phyloP scores from a whole-genome alignment of 345 rosid species.

The Euclidium syriacum region DNA sequence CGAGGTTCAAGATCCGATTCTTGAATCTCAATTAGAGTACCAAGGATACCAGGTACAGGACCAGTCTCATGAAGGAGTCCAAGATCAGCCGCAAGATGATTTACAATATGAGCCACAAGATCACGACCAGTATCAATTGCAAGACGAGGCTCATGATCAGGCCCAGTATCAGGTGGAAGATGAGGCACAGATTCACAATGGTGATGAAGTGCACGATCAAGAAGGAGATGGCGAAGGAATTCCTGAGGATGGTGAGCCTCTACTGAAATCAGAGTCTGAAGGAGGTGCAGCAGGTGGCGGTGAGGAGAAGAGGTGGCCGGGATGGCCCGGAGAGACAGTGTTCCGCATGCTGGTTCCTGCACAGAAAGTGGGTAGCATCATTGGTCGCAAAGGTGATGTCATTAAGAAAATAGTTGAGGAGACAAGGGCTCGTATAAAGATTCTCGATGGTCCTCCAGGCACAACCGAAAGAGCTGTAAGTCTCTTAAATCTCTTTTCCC shows the following conservation, averaged over 20 bases:
- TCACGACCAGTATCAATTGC: conserved; percentile 28
- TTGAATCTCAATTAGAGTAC: conserved; percentile 24
- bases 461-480: conserved; percentile 99
- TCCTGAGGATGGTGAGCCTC: conserved; percentile 29
- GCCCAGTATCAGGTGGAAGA: conserved; percentile 23
- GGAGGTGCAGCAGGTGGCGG: conserved; percentile 34
- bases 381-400: conserved; percentile 96
- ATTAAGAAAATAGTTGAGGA: conserved; percentile 97
- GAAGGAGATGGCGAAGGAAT: conserved; percentile 30
- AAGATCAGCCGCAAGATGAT: conserved; percentile 26
- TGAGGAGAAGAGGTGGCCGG: conserved; percentile 96
- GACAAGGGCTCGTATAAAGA: conserved; percentile 95
- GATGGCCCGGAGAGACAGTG: conserved; percentile 99
- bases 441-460: conserved; percentile 99
- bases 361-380: conserved; percentile 95
- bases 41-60: conserved; percentile 14
- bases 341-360: conserved; percentile 98
- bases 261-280: conserved; percentile 36
- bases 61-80: conserved; percentile 15
- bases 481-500: conserved; percentile 20
- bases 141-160: conserved; percentile 17
- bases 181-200: conserved; percentile 17
- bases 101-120: conserved; percentile 31
- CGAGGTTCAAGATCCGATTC: conserved; percentile 10
- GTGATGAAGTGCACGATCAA: conserved; percentile 27